phyloP scores from a whole-genome alignment of 2,329 filamentous ascomycete genomes.

The Nemania bipapillata region DNA sequence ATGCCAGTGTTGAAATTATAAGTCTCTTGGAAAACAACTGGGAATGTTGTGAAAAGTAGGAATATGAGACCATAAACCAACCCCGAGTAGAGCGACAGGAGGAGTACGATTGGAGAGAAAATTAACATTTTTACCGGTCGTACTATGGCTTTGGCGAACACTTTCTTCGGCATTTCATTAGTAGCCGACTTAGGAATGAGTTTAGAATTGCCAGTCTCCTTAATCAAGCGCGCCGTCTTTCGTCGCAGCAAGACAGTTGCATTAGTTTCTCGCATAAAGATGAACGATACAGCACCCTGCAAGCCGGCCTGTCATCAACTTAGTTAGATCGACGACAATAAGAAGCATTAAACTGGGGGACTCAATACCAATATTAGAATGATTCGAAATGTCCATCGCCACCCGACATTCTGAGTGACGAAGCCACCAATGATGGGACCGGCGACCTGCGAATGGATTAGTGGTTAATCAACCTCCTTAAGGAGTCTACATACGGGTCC shows the following conservation, averaged over 20 bases:
- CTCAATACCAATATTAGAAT: conserved; percentile 52
- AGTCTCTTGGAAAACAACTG: conserved; percentile 26
- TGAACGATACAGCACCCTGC: conserved; percentile 1
- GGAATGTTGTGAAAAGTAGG: conserved; percentile 34
- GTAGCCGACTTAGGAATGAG: conserved; percentile 7
- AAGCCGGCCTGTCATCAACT: conserved; percentile 1
- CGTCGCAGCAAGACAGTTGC: conserved; percentile 16
- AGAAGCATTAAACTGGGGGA: background rate
- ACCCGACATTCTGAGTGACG: conserved; percentile 52
- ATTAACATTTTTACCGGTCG: conserved; percentile 33
- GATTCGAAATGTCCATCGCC: conserved; percentile 61
- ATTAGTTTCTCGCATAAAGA: conserved; percentile 33
- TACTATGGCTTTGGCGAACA: conserved; percentile 23
- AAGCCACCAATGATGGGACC: conserved; percentile 50
- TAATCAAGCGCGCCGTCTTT: conserved; percentile 28
- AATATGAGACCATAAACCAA: conserved; percentile 28
- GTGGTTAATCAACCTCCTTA: background rate
- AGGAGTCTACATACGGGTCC: conserved; percentile 11
- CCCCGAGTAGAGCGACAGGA: conserved; percentile 29
- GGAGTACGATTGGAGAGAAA: conserved; percentile 32
- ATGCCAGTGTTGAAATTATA: conserved; percentile 25
- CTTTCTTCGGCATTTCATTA: conserved; percentile 3
- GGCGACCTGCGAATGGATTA: conserved; percentile 13
- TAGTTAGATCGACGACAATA: background rate
- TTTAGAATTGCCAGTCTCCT: conserved; percentile 29